phyloP scores from a whole-genome alignment of 495 filamentous ascomycete species.

The Podospora bellae-mahoneyi region DNA sequence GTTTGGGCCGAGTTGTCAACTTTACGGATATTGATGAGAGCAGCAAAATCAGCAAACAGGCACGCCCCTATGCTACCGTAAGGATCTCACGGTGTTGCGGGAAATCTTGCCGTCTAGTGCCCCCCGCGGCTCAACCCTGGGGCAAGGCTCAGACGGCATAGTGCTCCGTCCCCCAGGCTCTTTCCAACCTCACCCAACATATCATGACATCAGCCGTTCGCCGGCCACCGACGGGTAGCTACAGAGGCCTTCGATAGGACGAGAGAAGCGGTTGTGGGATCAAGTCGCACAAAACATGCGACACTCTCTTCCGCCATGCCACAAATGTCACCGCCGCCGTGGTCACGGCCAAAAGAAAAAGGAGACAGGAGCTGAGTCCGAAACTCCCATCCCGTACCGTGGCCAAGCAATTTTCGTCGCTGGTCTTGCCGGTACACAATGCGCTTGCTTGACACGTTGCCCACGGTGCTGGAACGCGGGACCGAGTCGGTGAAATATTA shows the following conservation, averaged over 20 bases:
- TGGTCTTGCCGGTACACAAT: background rate
- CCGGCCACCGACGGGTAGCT: background rate
- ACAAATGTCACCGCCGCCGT: slow-evolving; percentile 14
- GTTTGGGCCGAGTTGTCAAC: background rate
- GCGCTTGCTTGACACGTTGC: slow-evolving; percentile 1
- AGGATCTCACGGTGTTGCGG: slow-evolving; percentile 12
- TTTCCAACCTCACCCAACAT: background rate
- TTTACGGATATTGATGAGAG: background rate
- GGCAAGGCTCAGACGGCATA: slow-evolving; percentile 9
- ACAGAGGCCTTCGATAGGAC: background rate
- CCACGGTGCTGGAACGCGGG: slow-evolving; percentile 10
- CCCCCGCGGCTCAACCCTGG: background rate
- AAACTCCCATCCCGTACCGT: slow-evolving; percentile 10
- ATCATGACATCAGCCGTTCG: slow-evolving; percentile 6
- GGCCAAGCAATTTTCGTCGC: slow-evolving; percentile 15
- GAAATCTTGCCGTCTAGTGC: slow-evolving; percentile 9
- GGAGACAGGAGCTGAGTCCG: slow-evolving; percentile 2
- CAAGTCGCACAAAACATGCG: slow-evolving; percentile 13
- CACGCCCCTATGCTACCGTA: background rate
- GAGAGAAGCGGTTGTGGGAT: background rate
- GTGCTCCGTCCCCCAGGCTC: slow-evolving; percentile 3
- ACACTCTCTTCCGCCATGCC: slow-evolving; percentile 14
- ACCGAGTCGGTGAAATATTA: slow-evolving; percentile 12
- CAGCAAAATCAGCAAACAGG: background rate
- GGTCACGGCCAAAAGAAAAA: slow-evolving; percentile 10